Base-by-base conservation (phyloP, 768 basidiomycete species). In the Mycena alexandri region DNA sequence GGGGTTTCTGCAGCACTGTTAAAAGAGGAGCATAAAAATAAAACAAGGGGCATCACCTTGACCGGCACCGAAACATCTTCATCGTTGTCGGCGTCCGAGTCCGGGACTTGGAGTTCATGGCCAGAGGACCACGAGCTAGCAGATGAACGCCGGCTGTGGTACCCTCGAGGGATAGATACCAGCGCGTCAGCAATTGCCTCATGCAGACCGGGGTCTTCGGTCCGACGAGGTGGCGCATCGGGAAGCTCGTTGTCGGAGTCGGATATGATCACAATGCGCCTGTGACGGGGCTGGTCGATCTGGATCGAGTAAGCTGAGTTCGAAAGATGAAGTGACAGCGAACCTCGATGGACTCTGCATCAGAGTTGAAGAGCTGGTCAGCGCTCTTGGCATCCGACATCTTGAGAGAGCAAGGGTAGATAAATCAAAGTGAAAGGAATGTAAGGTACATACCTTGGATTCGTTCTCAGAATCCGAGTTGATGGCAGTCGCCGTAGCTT, bases 81-180 rank as follows among this genome's bases (percentile, higher is more conserved):
- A n/a, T 54, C 53, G 10, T 54, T 33, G 12, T 54, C 53, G 17
- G 34, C 6, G 21, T 54, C 34, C 1, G 53, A n/a, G 50, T 51
- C 50, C 13, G 25, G 53, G n/a, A 54, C 53, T 8, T n/a, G 53
- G 6, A 54, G n/a, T 21, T 54, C 53, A 5, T 38, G 19, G 33
- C 53, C 53, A 10, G 53, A 54, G 33, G 53, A 54, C 53, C 53
- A 54, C 8, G 53, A 54, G n/a, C 14, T 34, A n/a, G 13, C 36
- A 33, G 53, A 54, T 6, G 53, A 54, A 21, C n/a, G 53, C 21
- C 53, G 53, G 21, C 53, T 4, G 53, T 34, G 53, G 36, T 6
- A 33, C 9, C 22, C 53, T 11, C n/a, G 22, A 21, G 53, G 53
- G n/a, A 54, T 38, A 10, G 34, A 38, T 12, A 54, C 53, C 5